Evolutionary conservation across 1,284 basidiomycete species (phyloP).

Genomic region (Meira miltonrushii): DNA sequence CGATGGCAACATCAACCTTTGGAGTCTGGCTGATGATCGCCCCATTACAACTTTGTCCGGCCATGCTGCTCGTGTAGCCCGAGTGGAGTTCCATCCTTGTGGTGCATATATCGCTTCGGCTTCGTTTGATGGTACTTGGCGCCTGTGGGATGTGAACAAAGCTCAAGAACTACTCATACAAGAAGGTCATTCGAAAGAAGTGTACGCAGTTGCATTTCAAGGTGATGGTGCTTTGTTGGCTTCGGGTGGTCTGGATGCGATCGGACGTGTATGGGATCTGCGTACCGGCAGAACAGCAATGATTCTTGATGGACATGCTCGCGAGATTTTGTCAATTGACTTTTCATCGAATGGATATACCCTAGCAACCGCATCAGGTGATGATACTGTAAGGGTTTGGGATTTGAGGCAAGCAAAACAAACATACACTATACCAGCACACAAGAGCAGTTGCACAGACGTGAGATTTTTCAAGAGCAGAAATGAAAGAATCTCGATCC

Average conservation of each 20-base stretch:
- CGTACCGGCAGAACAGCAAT: slow-evolving; percentile 92
- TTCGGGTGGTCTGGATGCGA: slow-evolving; percentile 91
- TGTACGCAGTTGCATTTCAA: slow-evolving; percentile 91
- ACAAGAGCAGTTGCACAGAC: slow-evolving; percentile 88
- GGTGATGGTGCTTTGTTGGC: slow-evolving; percentile 86
- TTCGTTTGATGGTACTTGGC: slow-evolving; percentile 97
- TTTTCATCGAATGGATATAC: slow-evolving; percentile 97
- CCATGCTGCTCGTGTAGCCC: slow-evolving; percentile 82
- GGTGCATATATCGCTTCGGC: slow-evolving; percentile 88
- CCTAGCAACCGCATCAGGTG: slow-evolving; percentile 90
- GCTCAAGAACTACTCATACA: slow-evolving; percentile 78
- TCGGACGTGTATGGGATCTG: slow-evolving; percentile 94
- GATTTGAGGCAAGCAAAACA: slow-evolving; percentile 87
- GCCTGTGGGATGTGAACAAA: slow-evolving; percentile 85
- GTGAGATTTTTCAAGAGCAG: slow-evolving; percentile 76
- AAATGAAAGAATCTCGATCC: slow-evolving; percentile 38
- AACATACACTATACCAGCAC: slow-evolving; percentile 93
- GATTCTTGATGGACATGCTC: slow-evolving; percentile 95
- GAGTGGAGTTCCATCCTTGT: slow-evolving; percentile 91
- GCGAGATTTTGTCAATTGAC: slow-evolving; percentile 82
- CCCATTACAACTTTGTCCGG: slow-evolving; percentile 78
- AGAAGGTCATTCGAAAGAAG: slow-evolving; percentile 95
- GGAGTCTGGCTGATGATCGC: slow-evolving; percentile 77
- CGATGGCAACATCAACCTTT: slow-evolving; percentile 77
- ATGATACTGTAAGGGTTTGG: slow-evolving; percentile 98